Evolutionary conservation across 2,329 filamentous ascomycete genomes (phyloP).

Genomic region (Colletotrichum sansevieriae): DNA sequence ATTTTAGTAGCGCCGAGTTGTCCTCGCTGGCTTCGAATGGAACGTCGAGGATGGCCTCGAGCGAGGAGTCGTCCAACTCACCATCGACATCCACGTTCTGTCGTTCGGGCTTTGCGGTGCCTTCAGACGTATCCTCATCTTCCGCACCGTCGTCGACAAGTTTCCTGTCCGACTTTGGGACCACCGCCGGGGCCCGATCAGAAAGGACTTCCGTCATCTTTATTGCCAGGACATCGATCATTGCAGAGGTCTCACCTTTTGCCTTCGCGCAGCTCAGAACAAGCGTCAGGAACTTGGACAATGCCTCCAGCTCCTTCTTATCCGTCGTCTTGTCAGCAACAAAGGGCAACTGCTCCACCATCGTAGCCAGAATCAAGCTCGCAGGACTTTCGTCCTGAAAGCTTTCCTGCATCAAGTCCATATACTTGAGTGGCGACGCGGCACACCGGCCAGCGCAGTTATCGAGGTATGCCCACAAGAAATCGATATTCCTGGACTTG

Average conservation of each 20-base stretch:
- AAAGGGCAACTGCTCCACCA: slow-evolving; percentile 85
- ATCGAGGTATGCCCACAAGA: slow-evolving; percentile 80
- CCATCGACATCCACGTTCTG: not conserved
- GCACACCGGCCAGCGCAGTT: slow-evolving; percentile 84
- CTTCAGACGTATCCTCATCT: slow-evolving; percentile 8
- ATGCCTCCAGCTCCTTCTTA: slow-evolving; percentile 56
- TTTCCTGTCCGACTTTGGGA: slow-evolving; percentile 1
- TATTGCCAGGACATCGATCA: slow-evolving; percentile 48
- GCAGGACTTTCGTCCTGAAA: slow-evolving; percentile 51
- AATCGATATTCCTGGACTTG: slow-evolving; percentile 50
- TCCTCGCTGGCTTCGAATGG: slow-evolving; percentile 63
- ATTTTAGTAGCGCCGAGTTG: slow-evolving; percentile 68
- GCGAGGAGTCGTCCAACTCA: slow-evolving; percentile 54
- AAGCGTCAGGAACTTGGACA: slow-evolving; percentile 70
- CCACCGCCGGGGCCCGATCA: slow-evolving; percentile 12
- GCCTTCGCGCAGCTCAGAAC: slow-evolving; percentile 68
- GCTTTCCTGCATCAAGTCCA: slow-evolving; percentile 74
- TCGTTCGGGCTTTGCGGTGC: not conserved
- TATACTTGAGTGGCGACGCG: slow-evolving; percentile 84
- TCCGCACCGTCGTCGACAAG: slow-evolving; percentile 13
- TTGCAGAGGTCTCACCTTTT: slow-evolving; percentile 58
- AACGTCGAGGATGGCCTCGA: slow-evolving; percentile 66
- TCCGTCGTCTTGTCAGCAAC: slow-evolving; percentile 63
- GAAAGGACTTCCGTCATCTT: slow-evolving; percentile 44
- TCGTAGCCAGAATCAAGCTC: slow-evolving; percentile 76